A percentile compares a stretch with the other conserved stretches of the same genome.
These are phyloP conservation scores for Aureobasidium sp. DNA, from an alignment of 2,329 filamentous ascomycete genomes.

Conservation along the genomic window DNA sequence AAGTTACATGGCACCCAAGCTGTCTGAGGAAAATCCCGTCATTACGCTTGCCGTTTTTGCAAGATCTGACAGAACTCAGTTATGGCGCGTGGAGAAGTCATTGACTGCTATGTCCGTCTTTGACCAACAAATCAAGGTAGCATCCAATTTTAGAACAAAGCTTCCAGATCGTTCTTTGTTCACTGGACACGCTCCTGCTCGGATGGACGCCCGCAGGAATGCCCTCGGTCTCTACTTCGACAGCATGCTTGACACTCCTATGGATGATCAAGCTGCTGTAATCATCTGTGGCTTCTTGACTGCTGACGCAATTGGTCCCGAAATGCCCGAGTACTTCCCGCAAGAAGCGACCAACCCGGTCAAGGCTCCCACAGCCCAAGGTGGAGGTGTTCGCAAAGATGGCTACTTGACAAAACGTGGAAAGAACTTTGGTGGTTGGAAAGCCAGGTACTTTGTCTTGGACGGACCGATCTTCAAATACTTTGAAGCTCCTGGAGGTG, in stretches of 20 bases:
- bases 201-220: constrained; percentile 75
- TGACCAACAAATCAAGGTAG: constrained; percentile 71
- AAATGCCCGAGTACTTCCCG: constrained; percentile 40
- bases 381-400: constrained; percentile 50
- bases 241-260: constrained; percentile 69
- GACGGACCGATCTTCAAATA: constrained; percentile 72
- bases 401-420: constrained; percentile 94
- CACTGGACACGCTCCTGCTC: constrained; percentile 84
- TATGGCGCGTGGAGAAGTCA: constrained; percentile 95
- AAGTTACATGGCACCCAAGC: constrained; percentile 71
- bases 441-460: constrained; percentile 67
- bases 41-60: constrained; percentile 84
- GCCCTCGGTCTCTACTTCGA: constrained; percentile 83
- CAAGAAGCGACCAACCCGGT: not conserved
- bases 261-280: constrained; percentile 68
- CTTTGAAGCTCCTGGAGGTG: constrained; percentile 82
- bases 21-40: constrained; percentile 83
- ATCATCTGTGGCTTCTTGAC: constrained; percentile 84
- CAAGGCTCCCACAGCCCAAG: constrained; percentile 25
- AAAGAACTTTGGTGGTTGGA: constrained; percentile 99
- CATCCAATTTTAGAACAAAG: constrained; percentile 61
- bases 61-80: constrained; percentile 64
- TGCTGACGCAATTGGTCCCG: constrained; percentile 52
- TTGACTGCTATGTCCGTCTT: constrained; percentile 70
- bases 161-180: constrained; percentile 83